Evolutionary conservation across 2,329 filamentous ascomycete genomes (phyloP), one percentile per base, ranked within the genome.

Genomic region (Arthrobotrys sphaeroides): DNA sequence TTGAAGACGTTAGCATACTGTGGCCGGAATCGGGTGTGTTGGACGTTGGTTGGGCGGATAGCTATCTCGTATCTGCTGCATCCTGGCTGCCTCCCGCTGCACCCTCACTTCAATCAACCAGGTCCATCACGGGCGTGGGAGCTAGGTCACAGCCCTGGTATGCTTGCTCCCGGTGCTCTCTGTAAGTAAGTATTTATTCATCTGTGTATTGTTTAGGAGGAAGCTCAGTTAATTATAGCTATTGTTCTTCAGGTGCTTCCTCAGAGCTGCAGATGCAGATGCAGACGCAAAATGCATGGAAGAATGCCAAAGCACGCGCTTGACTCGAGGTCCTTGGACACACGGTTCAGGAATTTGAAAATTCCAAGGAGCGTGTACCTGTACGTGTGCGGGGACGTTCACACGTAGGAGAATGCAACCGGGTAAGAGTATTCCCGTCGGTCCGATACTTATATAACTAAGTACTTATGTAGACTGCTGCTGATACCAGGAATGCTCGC

Each of bases 21-120:
- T 38, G 40, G 28, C 61, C 61, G 61, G 61, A 47, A 65, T 65
- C 65, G 65, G 64, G 65, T 57, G 62, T 55, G 51, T 55, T 55
- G 47, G 45, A 38, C 28, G 49, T 55, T 51, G 26, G 47, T 53
- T 55, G 51, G 51, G 51, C 51, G 51, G 51, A 55, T 55, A 55
- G 51, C 51, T 55, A 55, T 55, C 51, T 55, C 51, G 51, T 55
- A 55, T 55, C 51, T 53, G n/a, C n/a, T n/a, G n/a, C 47, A 9
- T 2, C 24, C n/a, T 24, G 40, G 47, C n/a, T 53, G 47, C 47
- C 47, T 53, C 26, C 47, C 31, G 51, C 31, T 24, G 31, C 26
- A 53, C 26, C 16, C 26, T 53, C n/a, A 20, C 47, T 31, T 55
- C 51, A 22, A 13, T 55, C 49, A 22, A 5, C 28, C 18, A 55